Percentiles rank a stretch among this genome's conserved stretches.
These are phyloP conservation scores for Wallacemonas sp. DNA, from an alignment of 208 protist genomes.

Conservation along the genomic window DNA sequence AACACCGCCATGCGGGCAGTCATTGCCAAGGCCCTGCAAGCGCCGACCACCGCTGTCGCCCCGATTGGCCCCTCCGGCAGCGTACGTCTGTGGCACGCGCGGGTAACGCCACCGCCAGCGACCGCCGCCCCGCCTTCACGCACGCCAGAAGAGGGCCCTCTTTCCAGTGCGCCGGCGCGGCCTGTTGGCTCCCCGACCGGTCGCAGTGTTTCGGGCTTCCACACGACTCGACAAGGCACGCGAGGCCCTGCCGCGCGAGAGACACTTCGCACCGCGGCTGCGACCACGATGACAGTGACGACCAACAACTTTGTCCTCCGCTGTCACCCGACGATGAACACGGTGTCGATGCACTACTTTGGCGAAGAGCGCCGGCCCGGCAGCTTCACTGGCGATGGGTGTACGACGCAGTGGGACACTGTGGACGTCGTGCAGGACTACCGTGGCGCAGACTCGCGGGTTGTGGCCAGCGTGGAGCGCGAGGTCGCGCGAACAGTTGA, in stretches of 20 bases:
- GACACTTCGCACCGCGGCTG: neutral
- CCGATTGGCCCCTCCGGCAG: constrained; percentile 18
- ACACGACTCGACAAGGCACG: no score
- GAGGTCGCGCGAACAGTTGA: constrained; percentile 62
- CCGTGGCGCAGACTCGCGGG: constrained; percentile 2
- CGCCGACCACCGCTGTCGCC: neutral
- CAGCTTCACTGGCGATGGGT: constrained; percentile 4
- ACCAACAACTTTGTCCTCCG: constrained; percentile 32
- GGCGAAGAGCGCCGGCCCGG: constrained; percentile 8
- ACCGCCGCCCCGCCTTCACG: neutral
- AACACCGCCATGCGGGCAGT: neutral
- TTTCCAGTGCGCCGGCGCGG: neutral
- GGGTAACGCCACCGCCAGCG: neutral
- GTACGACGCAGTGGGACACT: constrained; percentile 23
- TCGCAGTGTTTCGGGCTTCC: neutral
- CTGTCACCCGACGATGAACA: constrained; percentile 6
- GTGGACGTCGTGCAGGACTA: constrained; percentile 43
- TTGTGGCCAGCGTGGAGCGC: constrained; percentile 45
- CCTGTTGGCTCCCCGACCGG: neutral
- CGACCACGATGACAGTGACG: constrained; percentile 19
- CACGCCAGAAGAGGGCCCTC: neutral
- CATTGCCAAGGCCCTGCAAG: neutral
- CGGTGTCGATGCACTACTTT: constrained; percentile 25
- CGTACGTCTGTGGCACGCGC: constrained; percentile 25
- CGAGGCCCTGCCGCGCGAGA: constrained; percentile 3